These are phyloP conservation scores for Fusarium humuli DNA, from an alignment of 2,329 filamentous ascomycete genomes.

Conservation along the genomic window DNA sequence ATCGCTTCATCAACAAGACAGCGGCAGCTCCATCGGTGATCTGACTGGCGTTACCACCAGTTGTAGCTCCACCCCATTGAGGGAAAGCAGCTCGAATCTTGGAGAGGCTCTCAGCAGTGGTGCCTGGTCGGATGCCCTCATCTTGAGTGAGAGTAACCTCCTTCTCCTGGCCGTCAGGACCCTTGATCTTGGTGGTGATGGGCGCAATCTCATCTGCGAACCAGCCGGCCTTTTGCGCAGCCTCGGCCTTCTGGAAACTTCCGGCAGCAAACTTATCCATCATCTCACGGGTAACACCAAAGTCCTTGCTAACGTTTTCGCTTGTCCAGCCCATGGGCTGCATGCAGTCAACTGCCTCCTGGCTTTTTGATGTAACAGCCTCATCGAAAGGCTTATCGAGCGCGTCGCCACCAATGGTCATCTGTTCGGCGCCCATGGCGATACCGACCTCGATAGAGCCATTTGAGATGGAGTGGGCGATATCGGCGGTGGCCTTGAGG, in stretches of 20 bases:
- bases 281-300: constrained; percentile 80
- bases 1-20: constrained; percentile 92
- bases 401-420: constrained; percentile 79
- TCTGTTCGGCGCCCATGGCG: constrained; percentile 88
- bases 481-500: constrained; percentile 93
- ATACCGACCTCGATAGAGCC: constrained; percentile 90
- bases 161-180: constrained; percentile 82
- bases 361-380: constrained; percentile 75
- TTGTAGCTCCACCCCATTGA: constrained; percentile 86
- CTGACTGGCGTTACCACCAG: constrained; percentile 94
- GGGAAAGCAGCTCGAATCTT: constrained; percentile 94
- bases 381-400: constrained; percentile 81
- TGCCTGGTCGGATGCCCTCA: constrained; percentile 91
- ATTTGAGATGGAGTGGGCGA: constrained; percentile 84
- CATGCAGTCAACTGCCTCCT: constrained; percentile 87
- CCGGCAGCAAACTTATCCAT: constrained; percentile 91
- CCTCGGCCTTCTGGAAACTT: constrained; percentile 88
- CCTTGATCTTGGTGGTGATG: constrained; percentile 84
- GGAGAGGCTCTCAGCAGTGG: constrained; percentile 81
- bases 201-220: constrained; percentile 96
- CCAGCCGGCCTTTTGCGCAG: constrained; percentile 88
- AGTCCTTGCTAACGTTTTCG: constrained; percentile 94
- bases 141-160: constrained; percentile 84
- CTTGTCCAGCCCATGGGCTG: constrained; percentile 98
- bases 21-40: constrained; percentile 95